Evolutionary conservation across 176 grass and related monocot species (phyloP), one percentile per base, ranked within the genome.

Genomic region (Ensete ventricosum): DNA sequence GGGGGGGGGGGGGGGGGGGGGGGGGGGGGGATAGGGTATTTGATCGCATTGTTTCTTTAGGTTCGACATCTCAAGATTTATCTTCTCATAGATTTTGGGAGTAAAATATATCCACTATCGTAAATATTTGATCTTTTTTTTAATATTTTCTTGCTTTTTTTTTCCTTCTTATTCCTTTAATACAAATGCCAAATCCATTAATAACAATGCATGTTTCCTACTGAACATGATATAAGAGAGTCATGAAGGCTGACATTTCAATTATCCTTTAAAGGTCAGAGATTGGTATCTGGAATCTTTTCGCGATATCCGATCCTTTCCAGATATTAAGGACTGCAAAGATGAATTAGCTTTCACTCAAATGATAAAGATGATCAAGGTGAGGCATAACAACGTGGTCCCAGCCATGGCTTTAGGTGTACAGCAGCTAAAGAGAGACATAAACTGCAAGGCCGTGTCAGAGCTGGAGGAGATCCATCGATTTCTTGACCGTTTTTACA

Each of bases 221-320:
- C 34, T 43, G 34, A 43, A 43, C 34, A 43, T 43, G 34, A 43
- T 43, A 5, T 43, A 49, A 2, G 21, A n/a, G 9, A 69, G 66
- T 23, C 11, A 63, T 25, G 29, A 2, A 2, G 29, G 49, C 29
- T 69, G 27, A 69, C 14, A 69, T n/a, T 0, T n/a, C 17, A 14
- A 19, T 17, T 58, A 19, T 62, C 12, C 3, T 79, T 76, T 85
- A 5, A 80, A 96, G 93, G 93, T 96, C 77, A 79, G 93, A 66
- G 89, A 96, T 76, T 96, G 89, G 93, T 96, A 92, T 60, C 20
- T 90, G 81, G 93, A 90, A 20, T 92, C 93, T 27, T 96, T 96
- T 82, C 87, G 89, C 2, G 93, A 92, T 80, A 83, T 96, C 53
- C 82, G 87, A 29, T 92, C 73, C 55, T 96, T 96, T 50, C 87